Evolutionary conservation across 495 filamentous ascomycete genomes (phyloP).

Genomic region (Aspergillus coremiiformis): DNA sequence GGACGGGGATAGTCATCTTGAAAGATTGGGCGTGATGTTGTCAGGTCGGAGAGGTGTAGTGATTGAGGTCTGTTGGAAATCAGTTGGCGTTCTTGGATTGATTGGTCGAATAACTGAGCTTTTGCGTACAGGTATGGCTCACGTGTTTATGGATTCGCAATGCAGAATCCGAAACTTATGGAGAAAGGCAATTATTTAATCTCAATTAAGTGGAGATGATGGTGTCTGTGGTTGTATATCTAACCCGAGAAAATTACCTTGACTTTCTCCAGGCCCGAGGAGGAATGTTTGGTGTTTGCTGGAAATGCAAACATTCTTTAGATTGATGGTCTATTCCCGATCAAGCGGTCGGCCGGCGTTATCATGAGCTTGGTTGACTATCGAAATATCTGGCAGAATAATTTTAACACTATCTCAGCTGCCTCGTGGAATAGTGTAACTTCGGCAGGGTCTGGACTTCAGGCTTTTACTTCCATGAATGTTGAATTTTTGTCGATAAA

Average conservation of each 20-base stretch:
- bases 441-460: too few relatives aligned
- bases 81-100: not conserved
- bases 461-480: too few relatives aligned
- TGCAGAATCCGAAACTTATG: not conserved
- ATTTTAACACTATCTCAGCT: too few relatives aligned
- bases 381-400: not conserved
- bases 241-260: slow-evolving; percentile 3
- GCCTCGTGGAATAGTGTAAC: too few relatives aligned
- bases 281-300: slow-evolving; percentile 26
- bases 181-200: not conserved
- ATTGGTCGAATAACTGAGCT: not conserved
- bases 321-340: slow-evolving; percentile 16
- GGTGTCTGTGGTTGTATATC: not conserved
- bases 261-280: not conserved
- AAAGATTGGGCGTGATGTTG: not conserved
- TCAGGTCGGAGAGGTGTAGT: not conserved
- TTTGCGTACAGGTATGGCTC: not conserved
- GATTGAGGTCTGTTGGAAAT: not conserved
- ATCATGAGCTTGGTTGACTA: too few relatives aligned
- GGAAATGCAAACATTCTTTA: slow-evolving; percentile 31
- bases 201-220: not conserved
- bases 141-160: not conserved
- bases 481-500: too few relatives aligned
- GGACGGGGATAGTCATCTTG: slow-evolving; percentile 67
- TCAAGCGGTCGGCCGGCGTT: too few relatives aligned